Percentiles rank a stretch among this genome's conserved stretches.
phyloP scores from a whole-genome alignment of 352 stramenopile genomes.

The Pythium utonaiense region DNA sequence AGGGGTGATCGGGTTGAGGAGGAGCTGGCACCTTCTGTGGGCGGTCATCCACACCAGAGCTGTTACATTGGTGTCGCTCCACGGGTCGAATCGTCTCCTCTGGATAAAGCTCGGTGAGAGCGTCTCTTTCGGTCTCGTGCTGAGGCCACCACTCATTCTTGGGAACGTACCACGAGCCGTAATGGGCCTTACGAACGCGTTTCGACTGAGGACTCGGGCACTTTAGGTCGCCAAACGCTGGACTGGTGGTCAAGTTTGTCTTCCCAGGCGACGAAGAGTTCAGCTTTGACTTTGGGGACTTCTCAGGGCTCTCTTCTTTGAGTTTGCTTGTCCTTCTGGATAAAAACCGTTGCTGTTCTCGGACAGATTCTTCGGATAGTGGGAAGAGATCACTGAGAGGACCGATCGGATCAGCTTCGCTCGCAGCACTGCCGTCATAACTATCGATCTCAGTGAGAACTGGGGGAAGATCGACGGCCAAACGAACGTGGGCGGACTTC shows the following conservation, averaged over 20 bases:
- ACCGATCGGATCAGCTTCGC: neutral
- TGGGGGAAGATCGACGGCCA: conserved; percentile 36
- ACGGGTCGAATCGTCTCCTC: neutral
- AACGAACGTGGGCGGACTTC: conserved; percentile 31
- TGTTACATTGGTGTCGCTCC: conserved; percentile 6
- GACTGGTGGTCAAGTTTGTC: neutral
- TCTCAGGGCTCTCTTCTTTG: neutral
- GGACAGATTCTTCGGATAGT: neutral
- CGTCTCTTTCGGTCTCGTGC: conserved; percentile 35
- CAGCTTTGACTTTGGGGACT: neutral
- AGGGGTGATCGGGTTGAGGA: neutral
- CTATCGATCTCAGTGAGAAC: neutral
- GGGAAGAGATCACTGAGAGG: conserved; percentile 2
- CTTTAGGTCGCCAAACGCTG: neutral
- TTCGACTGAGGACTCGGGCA: neutral
- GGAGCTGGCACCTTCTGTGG: neutral
- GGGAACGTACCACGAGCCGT: conserved; percentile 62
- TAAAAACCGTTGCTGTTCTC: neutral
- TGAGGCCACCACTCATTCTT: conserved; percentile 47
- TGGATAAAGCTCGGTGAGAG: conserved; percentile 27
- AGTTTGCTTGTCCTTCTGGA: neutral
- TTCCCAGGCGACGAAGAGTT: neutral
- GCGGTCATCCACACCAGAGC: neutral
- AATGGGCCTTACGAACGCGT: conserved; percentile 25
- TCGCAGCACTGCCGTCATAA: neutral